Percentiles rank a stretch among this genome's conserved stretches.
Conservation (phyloP, 2,329 filamentous ascomycete genomes). For the Huntiella moniliformis region DNA sequence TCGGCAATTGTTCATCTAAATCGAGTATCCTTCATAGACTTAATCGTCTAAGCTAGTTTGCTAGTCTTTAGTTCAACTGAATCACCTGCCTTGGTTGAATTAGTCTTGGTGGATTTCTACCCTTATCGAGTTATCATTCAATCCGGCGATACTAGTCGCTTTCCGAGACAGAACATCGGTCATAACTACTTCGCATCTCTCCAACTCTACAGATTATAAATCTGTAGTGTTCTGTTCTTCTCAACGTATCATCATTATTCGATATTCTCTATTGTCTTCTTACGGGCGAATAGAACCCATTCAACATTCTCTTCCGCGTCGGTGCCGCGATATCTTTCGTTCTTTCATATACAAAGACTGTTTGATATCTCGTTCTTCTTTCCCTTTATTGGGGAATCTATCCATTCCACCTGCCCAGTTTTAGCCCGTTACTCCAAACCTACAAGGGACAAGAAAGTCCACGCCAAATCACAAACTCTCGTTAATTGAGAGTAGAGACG, state of each 20-base stretch:
- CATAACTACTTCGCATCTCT: not conserved
- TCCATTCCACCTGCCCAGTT: not conserved
- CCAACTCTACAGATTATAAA: not conserved
- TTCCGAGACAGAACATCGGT: not conserved
- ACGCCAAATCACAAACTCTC: not conserved
- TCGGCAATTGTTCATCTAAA: not conserved
- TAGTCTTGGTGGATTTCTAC: too few species aligned
- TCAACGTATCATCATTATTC: not conserved
- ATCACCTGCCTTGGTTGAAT: too few species aligned
- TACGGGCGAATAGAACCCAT: not conserved
- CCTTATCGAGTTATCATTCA: too few species aligned
- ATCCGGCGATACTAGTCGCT: too few species aligned
- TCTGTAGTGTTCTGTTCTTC: not conserved
- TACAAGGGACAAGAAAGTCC: too few species aligned
- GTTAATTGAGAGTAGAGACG: conserved; percentile 4
- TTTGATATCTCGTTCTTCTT: conserved; percentile 3
- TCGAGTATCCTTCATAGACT: not conserved
- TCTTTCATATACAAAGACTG: not conserved
- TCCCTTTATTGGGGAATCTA: too few species aligned
- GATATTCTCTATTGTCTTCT: not conserved
- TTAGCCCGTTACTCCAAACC: not conserved
- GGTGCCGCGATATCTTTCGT: conserved; percentile 8
- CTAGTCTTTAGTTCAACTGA: too few species aligned
- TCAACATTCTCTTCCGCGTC: not conserved
- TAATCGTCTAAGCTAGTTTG: not conserved